phyloP scores from a whole-genome alignment of 2,329 filamentous ascomycete species.

The Metarhizium guizhouense region DNA sequence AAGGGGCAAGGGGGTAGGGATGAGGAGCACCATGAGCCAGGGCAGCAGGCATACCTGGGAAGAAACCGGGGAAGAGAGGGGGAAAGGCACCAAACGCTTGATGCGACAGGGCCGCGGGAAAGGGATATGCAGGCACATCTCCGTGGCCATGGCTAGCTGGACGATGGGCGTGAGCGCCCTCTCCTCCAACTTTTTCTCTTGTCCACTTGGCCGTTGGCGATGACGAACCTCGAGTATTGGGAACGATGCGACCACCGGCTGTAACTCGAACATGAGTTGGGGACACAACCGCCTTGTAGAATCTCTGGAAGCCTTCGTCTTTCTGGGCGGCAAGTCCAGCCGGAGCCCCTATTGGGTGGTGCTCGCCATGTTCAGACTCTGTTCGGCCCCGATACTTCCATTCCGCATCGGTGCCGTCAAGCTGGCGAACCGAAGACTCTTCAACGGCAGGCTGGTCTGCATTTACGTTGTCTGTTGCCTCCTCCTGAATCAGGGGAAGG shows the following conservation, averaged over 20 bases:
- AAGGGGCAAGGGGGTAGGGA: conserved; percentile 29
- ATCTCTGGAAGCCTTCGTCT: conserved; percentile 57
- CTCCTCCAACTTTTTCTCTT: conserved; percentile 28
- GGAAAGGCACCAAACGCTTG: conserved; percentile 19
- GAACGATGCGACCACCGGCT: conserved; percentile 57
- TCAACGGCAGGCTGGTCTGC: conserved; percentile 5
- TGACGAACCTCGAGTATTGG: conserved; percentile 46
- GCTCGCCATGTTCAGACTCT: conserved; percentile 31
- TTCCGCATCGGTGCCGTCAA: conserved; percentile 32
- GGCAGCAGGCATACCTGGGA: conserved; percentile 19
- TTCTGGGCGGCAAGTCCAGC: conserved; percentile 44
- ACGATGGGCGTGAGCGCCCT: conserved; percentile 12
- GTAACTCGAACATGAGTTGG: conserved; percentile 60
- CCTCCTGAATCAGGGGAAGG: conserved; percentile 23
- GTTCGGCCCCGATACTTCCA: conserved; percentile 37
- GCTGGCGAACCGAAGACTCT: conserved; percentile 18
- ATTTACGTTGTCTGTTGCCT: conserved; percentile 11
- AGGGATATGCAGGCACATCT: conserved; percentile 5
- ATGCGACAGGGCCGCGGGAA: conserved; percentile 13
- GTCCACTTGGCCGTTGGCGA: conserved; percentile 44
- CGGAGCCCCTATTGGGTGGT: conserved; percentile 45
- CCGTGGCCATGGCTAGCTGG: conserved; percentile 10
- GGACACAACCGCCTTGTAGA: conserved; percentile 60
- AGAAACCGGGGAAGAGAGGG: conserved; percentile 23
- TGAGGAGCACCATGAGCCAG: conserved; percentile 20